phyloP scores from a whole-genome alignment of 1,139 yeast species.

The Sugiyamaella japonica region DNA sequence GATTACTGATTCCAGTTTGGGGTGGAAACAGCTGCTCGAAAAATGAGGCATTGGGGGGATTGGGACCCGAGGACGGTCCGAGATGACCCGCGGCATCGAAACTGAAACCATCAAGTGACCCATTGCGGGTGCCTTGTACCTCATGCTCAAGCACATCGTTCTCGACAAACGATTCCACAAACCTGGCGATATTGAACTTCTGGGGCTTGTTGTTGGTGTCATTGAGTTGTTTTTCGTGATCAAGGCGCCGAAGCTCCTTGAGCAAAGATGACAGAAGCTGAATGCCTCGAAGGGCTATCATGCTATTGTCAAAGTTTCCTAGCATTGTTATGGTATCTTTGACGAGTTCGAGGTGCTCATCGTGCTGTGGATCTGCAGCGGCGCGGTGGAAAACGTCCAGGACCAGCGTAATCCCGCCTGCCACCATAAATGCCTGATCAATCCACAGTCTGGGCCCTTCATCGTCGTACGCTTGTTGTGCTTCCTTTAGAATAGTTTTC shows the following conservation, averaged over 20 bases:
- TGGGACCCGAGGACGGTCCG: neutral
- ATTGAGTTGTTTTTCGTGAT: neutral
- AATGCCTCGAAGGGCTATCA: neutral
- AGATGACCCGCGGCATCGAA: neutral
- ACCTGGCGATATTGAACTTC: neutral
- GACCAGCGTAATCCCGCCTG: neutral
- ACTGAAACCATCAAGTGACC: neutral
- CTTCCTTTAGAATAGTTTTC: neutral
- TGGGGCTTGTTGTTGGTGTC: neutral
- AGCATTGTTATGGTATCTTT: neutral
- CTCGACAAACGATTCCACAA: neutral
- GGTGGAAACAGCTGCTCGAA: neutral
- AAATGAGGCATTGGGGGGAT: neutral
- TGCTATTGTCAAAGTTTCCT: slow-evolving; percentile 1
- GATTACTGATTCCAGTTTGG: neutral
- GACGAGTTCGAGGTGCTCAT: neutral
- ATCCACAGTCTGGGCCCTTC: neutral
- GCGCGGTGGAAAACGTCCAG: neutral
- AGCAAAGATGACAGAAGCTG: neutral
- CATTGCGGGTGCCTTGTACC: neutral
- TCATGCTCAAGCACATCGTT: neutral
- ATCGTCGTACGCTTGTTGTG: neutral
- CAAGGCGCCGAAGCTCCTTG: neutral
- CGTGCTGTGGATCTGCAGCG: neutral
- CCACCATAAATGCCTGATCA: neutral